A percentile compares a stretch with the other conserved stretches of the same genome.
Evolutionary conservation across 2,329 filamentous ascomycete species (phyloP).

Genomic region (Didymosphaeria variabile): DNA sequence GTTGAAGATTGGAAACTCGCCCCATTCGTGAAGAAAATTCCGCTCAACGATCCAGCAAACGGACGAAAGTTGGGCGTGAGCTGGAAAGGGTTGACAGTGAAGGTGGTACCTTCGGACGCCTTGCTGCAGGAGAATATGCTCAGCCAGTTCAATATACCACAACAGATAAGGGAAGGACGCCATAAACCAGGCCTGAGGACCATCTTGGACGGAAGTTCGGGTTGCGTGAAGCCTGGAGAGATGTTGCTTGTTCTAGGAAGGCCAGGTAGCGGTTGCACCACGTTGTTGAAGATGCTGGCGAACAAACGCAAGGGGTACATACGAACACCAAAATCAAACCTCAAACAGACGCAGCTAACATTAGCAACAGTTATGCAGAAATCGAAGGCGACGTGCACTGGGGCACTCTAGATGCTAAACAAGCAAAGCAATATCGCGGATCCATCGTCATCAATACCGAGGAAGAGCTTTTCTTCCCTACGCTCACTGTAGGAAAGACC

Average conservation of each 20-base stretch:
- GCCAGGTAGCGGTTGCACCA: conserved; percentile 66
- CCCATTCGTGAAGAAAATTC: conserved; percentile 18
- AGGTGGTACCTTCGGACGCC: conserved; percentile 22
- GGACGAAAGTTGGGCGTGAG: conserved; percentile 18
- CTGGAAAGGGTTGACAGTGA: conserved; percentile 30
- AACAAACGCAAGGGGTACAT: conserved; percentile 10
- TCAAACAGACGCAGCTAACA: background rate
- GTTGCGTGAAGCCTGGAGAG: conserved; percentile 65
- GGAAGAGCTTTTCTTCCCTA: conserved; percentile 63
- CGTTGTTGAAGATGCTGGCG: background rate
- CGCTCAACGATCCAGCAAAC: conserved; percentile 9
- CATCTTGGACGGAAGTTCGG: conserved; percentile 65
- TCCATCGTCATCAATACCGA: conserved; percentile 67
- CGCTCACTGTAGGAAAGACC: conserved; percentile 61
- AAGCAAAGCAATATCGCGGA: conserved; percentile 60
- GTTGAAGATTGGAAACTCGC: conserved; percentile 13
- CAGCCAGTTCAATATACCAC: conserved; percentile 28
- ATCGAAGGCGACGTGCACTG: conserved; percentile 58
- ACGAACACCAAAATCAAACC: background rate
- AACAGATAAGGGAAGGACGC: conserved; percentile 22
- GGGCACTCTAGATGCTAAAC: conserved; percentile 55
- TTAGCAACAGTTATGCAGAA: conserved; percentile 13
- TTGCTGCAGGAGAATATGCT: conserved; percentile 30
- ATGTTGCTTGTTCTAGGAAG: conserved; percentile 52
- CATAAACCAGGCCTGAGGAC: conserved; percentile 21